Evolutionary conservation across 140 eudicot species (phyloP), one percentile per base, ranked within the genome.

Genomic region (Anethum foeniculum): DNA sequence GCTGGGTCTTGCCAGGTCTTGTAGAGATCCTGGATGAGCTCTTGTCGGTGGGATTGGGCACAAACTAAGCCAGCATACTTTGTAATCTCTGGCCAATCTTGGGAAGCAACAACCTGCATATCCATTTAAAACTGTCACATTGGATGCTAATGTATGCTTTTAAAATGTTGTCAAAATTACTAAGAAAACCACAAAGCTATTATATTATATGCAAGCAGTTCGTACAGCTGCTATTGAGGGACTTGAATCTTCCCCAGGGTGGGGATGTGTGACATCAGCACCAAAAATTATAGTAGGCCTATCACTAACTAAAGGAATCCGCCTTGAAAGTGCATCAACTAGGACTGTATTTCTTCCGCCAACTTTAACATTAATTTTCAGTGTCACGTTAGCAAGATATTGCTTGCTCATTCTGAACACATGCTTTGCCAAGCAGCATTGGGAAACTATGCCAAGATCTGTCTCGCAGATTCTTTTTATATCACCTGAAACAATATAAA

Each of bases 51-150:
- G 18, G 99, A 89, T 88, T 95, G 99, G 1, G 99, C 99, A 86
- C 96, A 95, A 48, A 95, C 99, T 83, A 95, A 41, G 16, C 98
- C 99, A 3, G 97, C 97, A 82, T 92, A 95, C 81, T 95, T 95
- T 16, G 99, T 95, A 15, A 92, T 90, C 89, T 95, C 99, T 8
- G 99, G 99, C 99, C 99, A 95, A 86, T 95, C 99, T 86, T 95
- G 99, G 68, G 99, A 95, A 18, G 99, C 99, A 47, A 95, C 99
- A 39, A 95, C 99, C 99, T 95, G 65, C 82, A 83, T 77, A 39
- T 69, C 65, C 82, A 79, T 71, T 32, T 58, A 71, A 58, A 6
- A 9, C 43, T 56, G 60, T 34, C 14, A 46, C 65, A 12, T 21
- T 36, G 73, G 38, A 60, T 30, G 6, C 27, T 21, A 36, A 21